Evolutionary conservation across 2,329 filamentous ascomycete genomes (phyloP).

Genomic region (Zymoseptoria tritici): DNA sequence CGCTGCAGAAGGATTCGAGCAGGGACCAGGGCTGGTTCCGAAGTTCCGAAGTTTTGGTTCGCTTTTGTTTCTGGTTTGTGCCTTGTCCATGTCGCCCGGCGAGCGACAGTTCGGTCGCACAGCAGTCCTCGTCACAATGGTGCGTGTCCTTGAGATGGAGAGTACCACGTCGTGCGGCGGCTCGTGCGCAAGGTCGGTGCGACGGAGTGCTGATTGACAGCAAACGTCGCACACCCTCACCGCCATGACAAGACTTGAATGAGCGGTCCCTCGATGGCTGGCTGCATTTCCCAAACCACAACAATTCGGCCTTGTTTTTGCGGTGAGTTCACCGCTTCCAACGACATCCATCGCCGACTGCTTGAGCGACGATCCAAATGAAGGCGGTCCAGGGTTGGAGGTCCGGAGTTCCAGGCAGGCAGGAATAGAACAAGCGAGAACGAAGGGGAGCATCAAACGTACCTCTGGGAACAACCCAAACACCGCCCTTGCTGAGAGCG

Average conservation of each 20-base stretch:
- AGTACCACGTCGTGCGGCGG: slow-evolving; percentile 17
- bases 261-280: slow-evolving; percentile 6
- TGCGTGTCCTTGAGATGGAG: slow-evolving; percentile 4
- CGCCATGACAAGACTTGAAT: slow-evolving; percentile 8
- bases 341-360: slow-evolving; percentile 1
- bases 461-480: slow-evolving; percentile 95
- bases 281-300: slow-evolving; percentile 14
- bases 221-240: slow-evolving; percentile 14
- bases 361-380: background rate
- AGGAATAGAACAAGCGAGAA: slow-evolving; percentile 10
- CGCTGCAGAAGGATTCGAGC: slow-evolving; percentile 1
- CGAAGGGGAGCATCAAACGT: slow-evolving; percentile 32
- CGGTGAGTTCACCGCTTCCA: slow-evolving; percentile 20
- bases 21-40: slow-evolving; percentile 4
- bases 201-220: slow-evolving; percentile 17
- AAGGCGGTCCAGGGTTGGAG: background rate
- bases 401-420: slow-evolving; percentile 6
- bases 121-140: slow-evolving; percentile 4
- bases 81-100: slow-evolving; percentile 16
- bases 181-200: slow-evolving; percentile 16
- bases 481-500: slow-evolving; percentile 75
- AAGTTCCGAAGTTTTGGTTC: slow-evolving; percentile 4
- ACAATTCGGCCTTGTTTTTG: slow-evolving; percentile 11
- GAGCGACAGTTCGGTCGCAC: slow-evolving; percentile 20
- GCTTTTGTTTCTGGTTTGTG: slow-evolving; percentile 4